These are phyloP conservation scores for Candida tetrigidarum DNA, from an alignment of 1,139 yeast genomes.

Conservation along the genomic window DNA sequence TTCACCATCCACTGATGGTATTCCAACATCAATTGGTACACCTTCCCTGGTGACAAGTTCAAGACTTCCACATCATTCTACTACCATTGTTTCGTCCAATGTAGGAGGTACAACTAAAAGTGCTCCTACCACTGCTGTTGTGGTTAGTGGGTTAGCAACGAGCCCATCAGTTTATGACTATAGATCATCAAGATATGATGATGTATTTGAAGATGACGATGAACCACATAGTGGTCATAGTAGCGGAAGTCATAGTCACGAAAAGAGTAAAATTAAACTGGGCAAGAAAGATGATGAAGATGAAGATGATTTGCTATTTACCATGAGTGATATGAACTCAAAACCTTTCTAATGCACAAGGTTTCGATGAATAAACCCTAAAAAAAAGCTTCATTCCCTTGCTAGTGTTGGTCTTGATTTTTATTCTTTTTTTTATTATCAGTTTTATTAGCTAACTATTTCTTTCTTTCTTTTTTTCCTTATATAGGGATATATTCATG, in stretches of 20 bases:
- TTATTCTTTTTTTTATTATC: not conserved
- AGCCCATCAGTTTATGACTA: constrained; percentile 37
- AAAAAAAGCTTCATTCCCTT: not conserved
- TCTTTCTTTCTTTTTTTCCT: not conserved
- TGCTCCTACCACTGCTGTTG: constrained; percentile 18
- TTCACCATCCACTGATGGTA: constrained; percentile 3
- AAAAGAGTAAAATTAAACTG: not conserved
- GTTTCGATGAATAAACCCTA: not conserved
- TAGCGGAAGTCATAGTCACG: constrained; percentile 7
- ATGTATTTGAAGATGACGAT: constrained; percentile 58
- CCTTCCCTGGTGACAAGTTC: constrained; percentile 7
- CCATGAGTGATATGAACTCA: constrained; percentile 87
- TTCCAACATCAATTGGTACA: constrained; percentile 2
- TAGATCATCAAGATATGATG: constrained; percentile 41
- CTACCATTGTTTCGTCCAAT: constrained; percentile 20
- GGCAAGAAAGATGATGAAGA: constrained; percentile 49
- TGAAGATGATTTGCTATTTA: constrained; percentile 81
- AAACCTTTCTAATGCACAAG: constrained; percentile 20
- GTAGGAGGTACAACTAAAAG: constrained; percentile 11
- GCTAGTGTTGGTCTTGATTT: not conserved
- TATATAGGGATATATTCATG: not conserved
- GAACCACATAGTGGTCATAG: constrained; percentile 31
- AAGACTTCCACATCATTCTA: constrained; percentile 17
- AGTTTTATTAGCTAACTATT: not conserved
- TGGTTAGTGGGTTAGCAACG: constrained; percentile 37